Evolutionary conservation across 2,329 filamentous ascomycete genomes (phyloP).

Genomic region (Penicillium sp.): DNA sequence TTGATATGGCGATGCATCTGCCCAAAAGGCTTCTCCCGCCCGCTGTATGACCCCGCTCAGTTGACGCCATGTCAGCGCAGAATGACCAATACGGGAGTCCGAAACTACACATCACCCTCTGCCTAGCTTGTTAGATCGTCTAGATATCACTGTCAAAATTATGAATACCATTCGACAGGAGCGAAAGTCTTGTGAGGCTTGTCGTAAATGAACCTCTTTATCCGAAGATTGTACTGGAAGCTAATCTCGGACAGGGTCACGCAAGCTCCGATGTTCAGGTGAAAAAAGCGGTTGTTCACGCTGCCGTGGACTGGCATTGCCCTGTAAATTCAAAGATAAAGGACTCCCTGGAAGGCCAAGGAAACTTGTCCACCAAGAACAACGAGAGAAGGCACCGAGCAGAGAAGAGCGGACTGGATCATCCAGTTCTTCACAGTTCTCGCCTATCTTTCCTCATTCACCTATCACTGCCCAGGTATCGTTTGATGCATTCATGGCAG

Average conservation of each 20-base stretch:
- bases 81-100: slow-evolving; percentile 16
- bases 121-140: not conserved
- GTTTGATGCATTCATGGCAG: slow-evolving; percentile 7
- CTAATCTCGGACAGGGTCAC: slow-evolving; percentile 18
- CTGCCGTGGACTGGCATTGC: slow-evolving; percentile 22
- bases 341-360: slow-evolving; percentile 28
- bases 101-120: not conserved
- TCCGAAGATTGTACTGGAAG: not conserved
- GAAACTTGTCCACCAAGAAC: slow-evolving; percentile 23
- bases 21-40: not conserved
- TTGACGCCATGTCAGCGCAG: slow-evolving; percentile 17
- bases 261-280: slow-evolving; percentile 33
- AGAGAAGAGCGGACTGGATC: slow-evolving; percentile 7
- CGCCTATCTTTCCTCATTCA: not conserved
- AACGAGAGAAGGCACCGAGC: slow-evolving; percentile 9
- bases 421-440: slow-evolving; percentile 12
- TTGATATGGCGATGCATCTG: not conserved
- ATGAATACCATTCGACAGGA: slow-evolving; percentile 25
- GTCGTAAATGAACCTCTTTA: slow-evolving; percentile 19
- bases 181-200: slow-evolving; percentile 30
- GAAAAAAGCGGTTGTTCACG: slow-evolving; percentile 29
- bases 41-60: slow-evolving; percentile 19
- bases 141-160: not conserved
- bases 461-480: not conserved
- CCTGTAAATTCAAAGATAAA: slow-evolving; percentile 31